Evolutionary conservation across 2,329 filamentous ascomycete genomes (phyloP).

Genomic region (Epichloe gansuensis): DNA sequence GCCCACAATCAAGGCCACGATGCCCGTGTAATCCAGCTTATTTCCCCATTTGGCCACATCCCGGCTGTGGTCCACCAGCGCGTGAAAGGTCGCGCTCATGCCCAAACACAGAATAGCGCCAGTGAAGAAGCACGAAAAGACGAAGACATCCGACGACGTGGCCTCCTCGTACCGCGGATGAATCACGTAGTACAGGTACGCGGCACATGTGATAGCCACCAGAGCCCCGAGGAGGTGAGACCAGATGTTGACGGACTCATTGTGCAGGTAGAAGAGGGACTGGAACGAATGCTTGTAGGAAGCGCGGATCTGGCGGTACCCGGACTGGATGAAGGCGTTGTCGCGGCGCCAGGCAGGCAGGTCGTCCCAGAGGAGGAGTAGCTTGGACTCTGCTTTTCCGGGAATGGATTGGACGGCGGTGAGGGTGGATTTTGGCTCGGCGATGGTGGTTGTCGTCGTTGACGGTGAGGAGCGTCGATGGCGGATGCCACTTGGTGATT

Average conservation of each 20-base stretch:
- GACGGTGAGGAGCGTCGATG: constrained; percentile 13
- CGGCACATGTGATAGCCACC: constrained; percentile 37
- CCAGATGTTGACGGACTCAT: constrained; percentile 52
- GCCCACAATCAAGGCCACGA: constrained; percentile 81
- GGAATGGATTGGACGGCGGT: constrained; percentile 23
- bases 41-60: constrained; percentile 73
- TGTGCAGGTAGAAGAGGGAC: constrained; percentile 43
- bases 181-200: constrained; percentile 43
- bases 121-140: constrained; percentile 66
- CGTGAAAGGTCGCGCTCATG: constrained; percentile 77
- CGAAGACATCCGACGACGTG: constrained; percentile 49
- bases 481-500: not conserved
- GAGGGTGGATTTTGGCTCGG: constrained; percentile 11
- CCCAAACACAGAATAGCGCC: constrained; percentile 62
- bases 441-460: constrained; percentile 13
- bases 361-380: constrained; percentile 44
- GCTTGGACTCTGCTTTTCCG: constrained; percentile 24
- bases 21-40: constrained; percentile 88
- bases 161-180: constrained; percentile 54
- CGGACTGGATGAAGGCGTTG: constrained; percentile 41
- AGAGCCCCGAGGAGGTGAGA: constrained; percentile 53
- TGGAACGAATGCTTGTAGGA: constrained; percentile 33
- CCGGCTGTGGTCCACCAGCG: constrained; percentile 72
- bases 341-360: constrained; percentile 47
- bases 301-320: constrained; percentile 39